phyloP scores from a whole-genome alignment of 2,329 filamentous ascomycete species.

The Neobulgaria alba region DNA sequence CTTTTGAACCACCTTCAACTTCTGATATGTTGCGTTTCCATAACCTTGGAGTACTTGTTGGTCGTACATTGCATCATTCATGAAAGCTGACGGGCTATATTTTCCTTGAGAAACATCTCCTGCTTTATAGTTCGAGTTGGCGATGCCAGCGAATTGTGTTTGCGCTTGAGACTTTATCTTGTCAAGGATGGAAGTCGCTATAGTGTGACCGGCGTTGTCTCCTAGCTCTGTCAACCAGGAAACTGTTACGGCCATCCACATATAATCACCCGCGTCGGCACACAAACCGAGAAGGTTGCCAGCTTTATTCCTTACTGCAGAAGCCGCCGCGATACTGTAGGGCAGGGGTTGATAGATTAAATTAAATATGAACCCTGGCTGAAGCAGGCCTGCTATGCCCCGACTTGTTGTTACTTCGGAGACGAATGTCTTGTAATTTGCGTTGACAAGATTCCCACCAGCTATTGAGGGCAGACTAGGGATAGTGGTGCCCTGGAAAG shows the following conservation, averaged over 20 bases:
- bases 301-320: constrained; percentile 9
- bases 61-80: constrained; percentile 32
- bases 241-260: constrained; percentile 29
- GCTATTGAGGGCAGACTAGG: constrained; percentile 13
- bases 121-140: constrained; percentile 19
- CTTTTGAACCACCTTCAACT: constrained; percentile 28
- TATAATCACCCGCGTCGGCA: constrained; percentile 21
- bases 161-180: constrained; percentile 9
- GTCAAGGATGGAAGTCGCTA: constrained; percentile 14
- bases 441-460: constrained; percentile 29
- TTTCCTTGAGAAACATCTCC: constrained; percentile 7
- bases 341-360: constrained; percentile 31
- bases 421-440: constrained; percentile 28
- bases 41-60: constrained; percentile 20
- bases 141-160: constrained; percentile 9
- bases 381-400: constrained; percentile 18
- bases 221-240: constrained; percentile 20
- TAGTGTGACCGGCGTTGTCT: constrained; percentile 12
- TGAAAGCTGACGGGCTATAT: constrained; percentile 27
- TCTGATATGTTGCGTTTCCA: constrained; percentile 23
- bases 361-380: constrained; percentile 19
- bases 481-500: constrained; percentile 14
- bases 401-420: constrained; percentile 16
- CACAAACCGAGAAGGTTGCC: constrained; percentile 24
- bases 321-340: constrained; percentile 20